Conservation (phyloP, 1,284 basidiomycete species). For the Anthracocystis setariae region DNA sequence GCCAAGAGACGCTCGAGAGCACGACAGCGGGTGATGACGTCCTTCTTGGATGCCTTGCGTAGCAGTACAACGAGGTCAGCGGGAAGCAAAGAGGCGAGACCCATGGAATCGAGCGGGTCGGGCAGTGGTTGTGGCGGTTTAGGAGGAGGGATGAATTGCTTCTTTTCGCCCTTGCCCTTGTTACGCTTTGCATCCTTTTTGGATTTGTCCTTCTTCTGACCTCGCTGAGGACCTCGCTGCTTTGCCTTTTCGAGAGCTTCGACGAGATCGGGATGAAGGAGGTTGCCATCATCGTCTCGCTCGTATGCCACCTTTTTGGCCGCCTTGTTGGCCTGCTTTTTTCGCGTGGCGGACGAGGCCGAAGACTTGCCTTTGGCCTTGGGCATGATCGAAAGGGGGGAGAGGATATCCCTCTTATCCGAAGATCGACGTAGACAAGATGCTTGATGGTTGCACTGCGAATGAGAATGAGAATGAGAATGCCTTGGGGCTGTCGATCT, state of each 20-base stretch:
- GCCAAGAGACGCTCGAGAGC: conserved; percentile 84
- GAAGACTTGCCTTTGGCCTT: conserved; percentile 63
- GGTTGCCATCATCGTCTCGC: conserved; percentile 40
- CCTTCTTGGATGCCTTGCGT: conserved; percentile 87
- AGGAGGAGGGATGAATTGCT: conserved; percentile 63
- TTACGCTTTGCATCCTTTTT: conserved; percentile 53
- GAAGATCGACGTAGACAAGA: not conserved
- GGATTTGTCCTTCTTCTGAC: conserved; percentile 62
- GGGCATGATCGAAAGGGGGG: conserved; percentile 15
- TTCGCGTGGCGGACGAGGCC: conserved; percentile 64
- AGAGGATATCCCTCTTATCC: not conserved
- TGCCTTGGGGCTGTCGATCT: too few species aligned
- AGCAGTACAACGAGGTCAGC: conserved; percentile 85
- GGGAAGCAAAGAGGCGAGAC: conserved; percentile 73
- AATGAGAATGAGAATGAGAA: too few species aligned
- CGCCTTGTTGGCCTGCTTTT: conserved; percentile 65
- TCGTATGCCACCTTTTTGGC: conserved; percentile 57
- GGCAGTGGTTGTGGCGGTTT: conserved; percentile 80
- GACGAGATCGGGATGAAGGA: conserved; percentile 25
- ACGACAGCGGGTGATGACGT: conserved; percentile 83
- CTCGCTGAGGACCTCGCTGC: conserved; percentile 39
- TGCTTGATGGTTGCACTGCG: not conserved
- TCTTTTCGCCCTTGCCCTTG: conserved; percentile 55
- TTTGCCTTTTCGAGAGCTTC: conserved; percentile 33
- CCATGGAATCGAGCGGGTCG: conserved; percentile 90